Evolutionary conservation across 2,329 filamentous ascomycete genomes (phyloP).

Genomic region (Didymella keratinophila): DNA sequence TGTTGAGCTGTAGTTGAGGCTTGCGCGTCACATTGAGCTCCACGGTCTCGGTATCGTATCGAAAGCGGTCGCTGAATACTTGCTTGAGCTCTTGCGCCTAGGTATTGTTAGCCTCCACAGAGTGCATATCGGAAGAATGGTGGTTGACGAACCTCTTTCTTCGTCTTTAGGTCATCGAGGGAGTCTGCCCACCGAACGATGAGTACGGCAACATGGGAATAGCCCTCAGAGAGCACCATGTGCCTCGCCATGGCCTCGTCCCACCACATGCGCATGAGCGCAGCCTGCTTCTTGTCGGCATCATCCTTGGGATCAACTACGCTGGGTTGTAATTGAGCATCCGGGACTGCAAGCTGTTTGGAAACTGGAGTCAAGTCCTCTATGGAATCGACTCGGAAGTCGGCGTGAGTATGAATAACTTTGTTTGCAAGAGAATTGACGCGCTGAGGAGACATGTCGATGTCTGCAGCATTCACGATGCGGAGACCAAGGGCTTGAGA

Average conservation of each 20-base stretch:
- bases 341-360: too few relatives aligned
- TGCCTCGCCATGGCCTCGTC: slow-evolving; percentile 41
- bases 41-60: slow-evolving; percentile 42
- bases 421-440: too few relatives aligned
- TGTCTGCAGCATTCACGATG: too few relatives aligned
- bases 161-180: slow-evolving; percentile 37
- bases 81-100: slow-evolving; percentile 43
- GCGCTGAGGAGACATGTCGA: too few relatives aligned
- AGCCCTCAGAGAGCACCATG: slow-evolving; percentile 44
- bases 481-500: too few relatives aligned
- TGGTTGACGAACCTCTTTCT: background rate
- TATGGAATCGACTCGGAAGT: too few relatives aligned
- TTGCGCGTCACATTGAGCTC: slow-evolving; percentile 44
- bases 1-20: slow-evolving; percentile 47
- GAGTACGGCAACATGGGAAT: slow-evolving; percentile 47
- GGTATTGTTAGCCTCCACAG: too few relatives aligned
- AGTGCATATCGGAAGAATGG: too few relatives aligned
- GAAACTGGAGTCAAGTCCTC: too few relatives aligned
- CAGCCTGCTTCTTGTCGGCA: slow-evolving; percentile 27
- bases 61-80: slow-evolving; percentile 41
- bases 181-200: slow-evolving; percentile 48
- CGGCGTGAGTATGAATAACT: too few relatives aligned
- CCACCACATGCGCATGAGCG: slow-evolving; percentile 46
- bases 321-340: too few relatives aligned
- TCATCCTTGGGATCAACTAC: slow-evolving; percentile 28